A percentile compares a stretch with the other conserved stretches of the same genome.
phyloP scores from a whole-genome alignment of 148 eudicot species.

The Camellia sinensis region DNA sequence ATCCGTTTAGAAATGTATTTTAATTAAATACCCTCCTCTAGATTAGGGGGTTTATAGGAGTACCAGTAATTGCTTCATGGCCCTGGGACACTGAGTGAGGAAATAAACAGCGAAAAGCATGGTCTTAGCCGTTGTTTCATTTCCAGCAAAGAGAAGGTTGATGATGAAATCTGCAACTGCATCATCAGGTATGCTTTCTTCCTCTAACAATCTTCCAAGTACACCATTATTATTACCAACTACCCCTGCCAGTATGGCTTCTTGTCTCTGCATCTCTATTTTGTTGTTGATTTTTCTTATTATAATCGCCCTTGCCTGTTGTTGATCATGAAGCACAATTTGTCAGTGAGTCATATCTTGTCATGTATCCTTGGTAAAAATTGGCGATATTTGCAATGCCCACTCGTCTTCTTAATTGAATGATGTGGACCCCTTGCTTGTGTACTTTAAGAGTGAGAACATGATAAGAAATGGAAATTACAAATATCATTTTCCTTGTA shows the following conservation, averaged over 20 bases:
- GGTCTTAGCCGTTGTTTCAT: conserved; percentile 58
- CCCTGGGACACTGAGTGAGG: conserved; percentile 46
- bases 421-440: too few species aligned
- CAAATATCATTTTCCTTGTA: too few species aligned
- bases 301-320: conserved; percentile 49
- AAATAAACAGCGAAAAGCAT: conserved; percentile 57
- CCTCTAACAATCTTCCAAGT: conserved; percentile 43
- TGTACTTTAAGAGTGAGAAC: too few species aligned
- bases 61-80: conserved; percentile 47
- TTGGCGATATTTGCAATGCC: too few species aligned
- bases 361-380: too few species aligned
- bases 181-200: conserved; percentile 45
- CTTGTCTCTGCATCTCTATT: conserved; percentile 25
- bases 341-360: too few species aligned
- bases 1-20: too few species aligned
- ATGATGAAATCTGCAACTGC: conserved; percentile 46
- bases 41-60: neutral
- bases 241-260: neutral
- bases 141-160: conserved; percentile 59
- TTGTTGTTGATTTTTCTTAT: conserved; percentile 41
- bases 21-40: too few species aligned
- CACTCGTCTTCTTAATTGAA: too few species aligned
- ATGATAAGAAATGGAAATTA: too few species aligned
- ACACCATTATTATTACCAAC: conserved; percentile 22
- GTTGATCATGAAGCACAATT: neutral